Evolutionary conservation across 139 green algal species (phyloP), one percentile per base, ranked within the genome.

Genomic region (Coelastrella sp.): DNA sequence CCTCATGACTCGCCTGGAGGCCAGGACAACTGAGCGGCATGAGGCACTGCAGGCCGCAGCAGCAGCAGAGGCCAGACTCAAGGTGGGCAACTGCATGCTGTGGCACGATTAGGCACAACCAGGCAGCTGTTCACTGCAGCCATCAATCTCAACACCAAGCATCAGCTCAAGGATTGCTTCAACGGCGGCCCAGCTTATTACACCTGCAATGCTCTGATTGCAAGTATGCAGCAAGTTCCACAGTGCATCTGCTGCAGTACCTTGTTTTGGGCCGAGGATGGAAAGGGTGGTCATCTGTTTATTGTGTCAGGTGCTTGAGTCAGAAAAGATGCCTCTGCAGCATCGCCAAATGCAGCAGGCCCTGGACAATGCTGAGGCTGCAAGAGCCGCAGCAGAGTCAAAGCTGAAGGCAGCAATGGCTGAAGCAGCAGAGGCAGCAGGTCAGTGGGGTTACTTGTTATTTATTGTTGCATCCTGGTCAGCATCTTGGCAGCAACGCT

Each of bases 1-100:
- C 19, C 61, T 87, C 6, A 81, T 87, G 78, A 35, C 35, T 57
- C 57, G 70, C 20, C 59, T 91, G 27, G 87, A 91, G 58, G 22
- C 35, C 61, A 81, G 87, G 27, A 91, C 87, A 9, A 66, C 63
- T 6, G 87, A 91, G 66, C 87, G 78, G 20, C 70, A 91, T 74
- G 78, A 91, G 24, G 87, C 87, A 19, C n/a, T 82, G 87, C 27
- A 58, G 19, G 27, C 27, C 4, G 78, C 79, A 7, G 87, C 87
- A 19, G 78, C 87, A 73, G 76, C 79, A 4, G 78, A 87, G 49
- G 87, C 49, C 8, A 12, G 56, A 22, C 22, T 75, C 35, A 86
- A 90, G 87, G 86, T 90, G 19, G 58, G 84, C 0, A 15, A 7
- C 8, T 17, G 17, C 35, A 17, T 58, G 12, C 19, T 82, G 75